Evolutionary conservation across 345 rosid species (phyloP).

Genomic region (Garcia nutans): DNA sequence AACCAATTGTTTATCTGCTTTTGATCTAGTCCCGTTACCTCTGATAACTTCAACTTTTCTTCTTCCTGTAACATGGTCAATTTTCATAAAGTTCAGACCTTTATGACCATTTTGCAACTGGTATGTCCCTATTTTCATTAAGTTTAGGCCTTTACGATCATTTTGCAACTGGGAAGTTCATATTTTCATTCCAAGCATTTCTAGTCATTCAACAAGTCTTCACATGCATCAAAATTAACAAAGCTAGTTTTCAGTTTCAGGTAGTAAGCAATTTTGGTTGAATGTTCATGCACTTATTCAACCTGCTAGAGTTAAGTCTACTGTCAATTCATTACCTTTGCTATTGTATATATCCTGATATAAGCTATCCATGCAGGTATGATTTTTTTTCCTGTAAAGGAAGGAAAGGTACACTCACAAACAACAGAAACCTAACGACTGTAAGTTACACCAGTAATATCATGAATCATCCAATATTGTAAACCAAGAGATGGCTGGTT

Average conservation of each 20-base stretch:
- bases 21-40: conserved; percentile 23
- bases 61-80: conserved; percentile 44
- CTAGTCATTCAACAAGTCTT: no score
- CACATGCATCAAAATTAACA: no score
- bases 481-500: no score
- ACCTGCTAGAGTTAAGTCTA: background rate
- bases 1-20: conserved; percentile 33
- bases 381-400: no score
- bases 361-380: background rate
- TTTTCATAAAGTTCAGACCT: background rate
- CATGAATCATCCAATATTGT: no score
- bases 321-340: background rate
- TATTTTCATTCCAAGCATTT: no score
- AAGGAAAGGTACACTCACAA: no score
- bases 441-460: no score
- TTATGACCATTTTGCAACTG: background rate
- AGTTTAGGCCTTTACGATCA: background rate
- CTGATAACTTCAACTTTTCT: conserved; percentile 50
- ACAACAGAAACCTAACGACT: no score
- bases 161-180: background rate
- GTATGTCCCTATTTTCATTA: no score
- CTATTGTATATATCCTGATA: background rate
- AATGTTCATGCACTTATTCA: background rate
- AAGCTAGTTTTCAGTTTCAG: no score
- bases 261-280: no score